Evolutionary conservation across 345 rosid genomes (phyloP).

Genomic region (Lumnitzera racemosa): DNA sequence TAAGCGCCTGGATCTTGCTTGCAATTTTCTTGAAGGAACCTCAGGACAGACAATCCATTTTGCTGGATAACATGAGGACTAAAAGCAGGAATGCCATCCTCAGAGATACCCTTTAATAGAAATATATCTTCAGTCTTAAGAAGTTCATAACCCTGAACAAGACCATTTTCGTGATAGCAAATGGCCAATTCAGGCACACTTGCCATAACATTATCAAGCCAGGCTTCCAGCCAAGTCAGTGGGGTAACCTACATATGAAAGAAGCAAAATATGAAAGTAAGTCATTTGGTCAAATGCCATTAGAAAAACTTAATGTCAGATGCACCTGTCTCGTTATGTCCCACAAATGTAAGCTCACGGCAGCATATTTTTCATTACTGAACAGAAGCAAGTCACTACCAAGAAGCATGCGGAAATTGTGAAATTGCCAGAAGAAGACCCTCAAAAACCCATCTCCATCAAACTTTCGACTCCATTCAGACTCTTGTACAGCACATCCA

Average conservation of each 20-base stretch:
- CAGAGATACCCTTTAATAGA: conserved; percentile 75
- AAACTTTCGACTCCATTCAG: conserved; percentile 69
- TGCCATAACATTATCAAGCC: conserved; percentile 99
- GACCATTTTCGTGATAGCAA: conserved; percentile 89
- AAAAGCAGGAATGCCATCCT: conserved; percentile 94
- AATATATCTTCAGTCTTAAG: conserved; percentile 91
- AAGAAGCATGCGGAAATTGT: conserved; percentile 91
- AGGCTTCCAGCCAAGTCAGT: conserved; percentile 92
- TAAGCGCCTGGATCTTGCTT: conserved; percentile 96
- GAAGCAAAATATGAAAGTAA: neutral
- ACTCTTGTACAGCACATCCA: conserved; percentile 62
- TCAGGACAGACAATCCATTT: conserved; percentile 84
- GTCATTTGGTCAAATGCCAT: neutral
- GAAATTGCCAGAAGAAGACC: conserved; percentile 92
- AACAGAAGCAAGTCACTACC: conserved; percentile 92
- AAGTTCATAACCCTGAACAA: conserved; percentile 93
- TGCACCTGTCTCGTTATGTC: conserved; percentile 74
- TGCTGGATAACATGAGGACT: conserved; percentile 94
- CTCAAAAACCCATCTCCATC: conserved; percentile 70
- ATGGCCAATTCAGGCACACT: conserved; percentile 98
- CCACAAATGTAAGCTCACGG: conserved; percentile 96
- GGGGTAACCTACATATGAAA: conserved; percentile 59
- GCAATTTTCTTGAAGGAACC: conserved; percentile 95
- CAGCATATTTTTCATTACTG: conserved; percentile 87
- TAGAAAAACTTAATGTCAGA: conserved; percentile 2